A percentile compares a stretch with the other conserved stretches of the same genome.
phyloP scores from a whole-genome alignment of 176 grass and related monocot genomes.

The Avena eriantha region DNA sequence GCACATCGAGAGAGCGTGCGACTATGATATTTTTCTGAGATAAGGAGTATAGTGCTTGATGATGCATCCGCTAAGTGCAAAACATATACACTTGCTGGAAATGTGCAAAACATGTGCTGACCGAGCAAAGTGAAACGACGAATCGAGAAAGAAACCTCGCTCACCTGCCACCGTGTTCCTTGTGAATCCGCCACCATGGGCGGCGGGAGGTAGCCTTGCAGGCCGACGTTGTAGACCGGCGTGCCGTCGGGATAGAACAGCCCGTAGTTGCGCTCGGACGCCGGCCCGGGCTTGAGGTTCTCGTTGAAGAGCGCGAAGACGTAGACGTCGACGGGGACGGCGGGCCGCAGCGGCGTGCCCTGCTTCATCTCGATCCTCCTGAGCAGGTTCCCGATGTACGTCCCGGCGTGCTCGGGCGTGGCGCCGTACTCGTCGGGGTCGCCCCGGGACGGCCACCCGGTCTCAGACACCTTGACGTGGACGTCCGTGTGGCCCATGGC shows the following conservation, averaged over 20 bases:
- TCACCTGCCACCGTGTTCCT: background rate
- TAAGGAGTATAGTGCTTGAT: background rate
- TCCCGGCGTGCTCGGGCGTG: constrained; percentile 63
- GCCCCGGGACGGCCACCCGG: constrained; percentile 82
- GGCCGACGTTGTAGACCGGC: constrained; percentile 60
- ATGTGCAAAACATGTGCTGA: background rate
- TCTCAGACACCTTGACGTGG: constrained; percentile 70
- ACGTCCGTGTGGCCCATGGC: constrained; percentile 62
- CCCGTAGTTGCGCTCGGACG: constrained; percentile 85
- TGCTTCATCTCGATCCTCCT: constrained; percentile 62
- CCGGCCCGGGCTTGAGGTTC: constrained; percentile 67
- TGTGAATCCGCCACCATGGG: background rate
- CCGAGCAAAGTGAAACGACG: background rate
- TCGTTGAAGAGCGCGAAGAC: constrained; percentile 90
- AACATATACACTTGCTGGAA: too few relatives aligned
- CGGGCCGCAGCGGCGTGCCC: constrained; percentile 72
- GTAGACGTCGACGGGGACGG: constrained; percentile 70
- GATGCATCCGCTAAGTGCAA: too few relatives aligned
- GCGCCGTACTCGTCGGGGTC: constrained; percentile 70
- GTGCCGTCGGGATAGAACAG: constrained; percentile 72
- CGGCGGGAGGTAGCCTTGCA: constrained; percentile 29
- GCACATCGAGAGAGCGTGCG: too few relatives aligned
- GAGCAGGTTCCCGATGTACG: constrained; percentile 71
- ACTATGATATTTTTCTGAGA: background rate
- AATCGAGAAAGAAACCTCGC: background rate